phyloP scores from a whole-genome alignment of 1,284 basidiomycete species.

The Malassezia obtusa region DNA sequence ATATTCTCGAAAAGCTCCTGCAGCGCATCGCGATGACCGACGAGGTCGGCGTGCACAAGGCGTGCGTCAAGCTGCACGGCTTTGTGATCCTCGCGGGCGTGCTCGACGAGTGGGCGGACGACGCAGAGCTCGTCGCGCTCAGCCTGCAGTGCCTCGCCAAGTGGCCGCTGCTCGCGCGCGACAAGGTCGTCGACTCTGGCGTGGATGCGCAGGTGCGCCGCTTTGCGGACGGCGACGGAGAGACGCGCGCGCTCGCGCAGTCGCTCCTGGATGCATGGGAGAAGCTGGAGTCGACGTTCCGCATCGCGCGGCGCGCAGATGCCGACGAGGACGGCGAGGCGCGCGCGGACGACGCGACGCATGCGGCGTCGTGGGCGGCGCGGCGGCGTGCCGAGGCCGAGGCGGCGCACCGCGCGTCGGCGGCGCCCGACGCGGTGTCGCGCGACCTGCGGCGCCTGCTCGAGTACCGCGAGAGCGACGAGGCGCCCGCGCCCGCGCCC shows the following conservation, averaged over 20 bases:
- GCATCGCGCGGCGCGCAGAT: slow-evolving; percentile 57
- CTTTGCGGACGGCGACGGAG: slow-evolving; percentile 10
- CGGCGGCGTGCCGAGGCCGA: slow-evolving; percentile 25
- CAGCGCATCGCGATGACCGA: slow-evolving; percentile 81
- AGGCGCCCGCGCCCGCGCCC: neutral
- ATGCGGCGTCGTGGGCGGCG: slow-evolving; percentile 12
- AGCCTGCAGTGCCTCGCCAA: slow-evolving; percentile 45
- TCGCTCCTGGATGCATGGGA: slow-evolving; percentile 67
- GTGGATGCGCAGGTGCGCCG: slow-evolving; percentile 47
- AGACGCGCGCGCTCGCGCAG: slow-evolving; percentile 26
- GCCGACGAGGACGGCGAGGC: slow-evolving; percentile 20
- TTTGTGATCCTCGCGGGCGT: slow-evolving; percentile 85
- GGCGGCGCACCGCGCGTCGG: slow-evolving; percentile 29
- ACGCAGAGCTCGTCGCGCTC: slow-evolving; percentile 64
- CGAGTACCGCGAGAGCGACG: slow-evolving; percentile 9
- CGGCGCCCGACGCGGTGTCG: slow-evolving; percentile 30
- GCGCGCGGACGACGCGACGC: slow-evolving; percentile 18
- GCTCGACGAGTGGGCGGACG: slow-evolving; percentile 66
- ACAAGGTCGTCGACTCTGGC: slow-evolving; percentile 74
- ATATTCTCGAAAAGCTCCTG: slow-evolving; percentile 72
- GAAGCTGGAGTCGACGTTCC: slow-evolving; percentile 63
- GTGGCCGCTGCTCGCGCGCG: slow-evolving; percentile 78
- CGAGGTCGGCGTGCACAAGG: slow-evolving; percentile 66
- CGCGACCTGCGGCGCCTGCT: slow-evolving; percentile 18
- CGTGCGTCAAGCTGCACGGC: slow-evolving; percentile 84